These are phyloP conservation scores for Thelonectria discophora DNA, from an alignment of 2,329 filamentous ascomycete genomes.

Conservation along the genomic window DNA sequence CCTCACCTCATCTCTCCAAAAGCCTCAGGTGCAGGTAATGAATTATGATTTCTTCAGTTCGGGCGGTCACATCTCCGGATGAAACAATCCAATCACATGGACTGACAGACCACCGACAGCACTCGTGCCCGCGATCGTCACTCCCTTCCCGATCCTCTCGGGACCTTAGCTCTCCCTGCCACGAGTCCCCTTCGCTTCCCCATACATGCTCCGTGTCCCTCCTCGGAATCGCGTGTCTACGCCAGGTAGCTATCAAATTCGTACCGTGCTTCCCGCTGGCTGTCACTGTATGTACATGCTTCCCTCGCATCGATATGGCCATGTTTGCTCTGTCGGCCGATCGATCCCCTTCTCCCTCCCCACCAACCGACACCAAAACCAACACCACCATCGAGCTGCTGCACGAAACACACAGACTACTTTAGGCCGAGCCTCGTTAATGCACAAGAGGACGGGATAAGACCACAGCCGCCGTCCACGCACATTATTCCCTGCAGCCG, in stretches of 20 bases:
- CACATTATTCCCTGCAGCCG: slow-evolving; percentile 3
- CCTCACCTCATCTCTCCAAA: background rate
- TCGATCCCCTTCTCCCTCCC: slow-evolving; percentile 35
- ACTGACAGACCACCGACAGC: background rate
- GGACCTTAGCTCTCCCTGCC: background rate
- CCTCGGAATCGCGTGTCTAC: background rate
- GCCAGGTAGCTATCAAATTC: background rate
- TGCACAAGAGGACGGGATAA: slow-evolving; percentile 7
- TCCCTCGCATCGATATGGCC: slow-evolving; percentile 16
- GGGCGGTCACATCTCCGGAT: background rate
- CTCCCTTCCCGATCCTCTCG: slow-evolving; percentile 7
- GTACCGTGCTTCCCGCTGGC: background rate
- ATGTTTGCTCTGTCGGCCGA: slow-evolving; percentile 35
- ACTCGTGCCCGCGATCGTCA: slow-evolving; percentile 1
- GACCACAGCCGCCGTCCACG: slow-evolving; percentile 6
- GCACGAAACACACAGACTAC: slow-evolving; percentile 10
- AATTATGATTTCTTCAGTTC: slow-evolving; percentile 8
- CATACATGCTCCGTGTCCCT: slow-evolving; percentile 2
- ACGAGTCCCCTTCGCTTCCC: background rate
- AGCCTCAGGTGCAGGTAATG: background rate
- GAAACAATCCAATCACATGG: background rate
- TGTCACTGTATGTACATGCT: slow-evolving; percentile 1
- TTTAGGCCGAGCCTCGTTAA: background rate
- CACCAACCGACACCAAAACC: background rate
- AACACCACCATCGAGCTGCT: slow-evolving; percentile 23